Conservation (phyloP, 345 rosid species). For the Ceriops decandra region DNA sequence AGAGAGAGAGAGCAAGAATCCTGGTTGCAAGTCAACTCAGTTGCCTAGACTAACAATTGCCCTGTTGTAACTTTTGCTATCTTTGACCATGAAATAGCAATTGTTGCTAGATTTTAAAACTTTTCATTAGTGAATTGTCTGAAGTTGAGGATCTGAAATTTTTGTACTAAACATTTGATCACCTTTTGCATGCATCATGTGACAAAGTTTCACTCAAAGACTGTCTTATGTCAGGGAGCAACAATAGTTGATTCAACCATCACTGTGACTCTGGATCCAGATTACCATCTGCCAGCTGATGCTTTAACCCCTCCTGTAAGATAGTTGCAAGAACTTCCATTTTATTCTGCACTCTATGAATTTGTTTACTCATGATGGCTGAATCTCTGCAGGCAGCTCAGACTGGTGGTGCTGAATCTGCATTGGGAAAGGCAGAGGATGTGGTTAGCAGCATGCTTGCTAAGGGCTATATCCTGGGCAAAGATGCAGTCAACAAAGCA, state of each 20-base stretch:
- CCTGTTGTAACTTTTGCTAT: too few relatives aligned
- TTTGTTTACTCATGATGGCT: constrained; percentile 10
- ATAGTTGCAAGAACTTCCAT: constrained; percentile 9
- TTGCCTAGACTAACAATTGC: too few relatives aligned
- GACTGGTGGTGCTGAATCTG: constrained; percentile 59
- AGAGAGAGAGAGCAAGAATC: too few relatives aligned
- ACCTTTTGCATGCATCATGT: not conserved
- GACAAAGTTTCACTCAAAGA: not conserved
- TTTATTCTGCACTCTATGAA: not conserved
- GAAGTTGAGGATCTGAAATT: too few relatives aligned
- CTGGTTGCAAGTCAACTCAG: too few relatives aligned
- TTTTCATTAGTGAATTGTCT: too few relatives aligned
- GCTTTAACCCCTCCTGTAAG: constrained; percentile 62
- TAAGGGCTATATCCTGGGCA: constrained; percentile 81
- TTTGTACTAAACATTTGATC: too few relatives aligned
- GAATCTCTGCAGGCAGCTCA: constrained; percentile 40
- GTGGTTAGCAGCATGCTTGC: constrained; percentile 90
- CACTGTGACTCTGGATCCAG: constrained; percentile 58
- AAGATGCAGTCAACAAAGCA: constrained; percentile 85
- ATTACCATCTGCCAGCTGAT: constrained; percentile 74
- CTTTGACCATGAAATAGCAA: too few relatives aligned
- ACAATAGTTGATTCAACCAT: constrained; percentile 84
- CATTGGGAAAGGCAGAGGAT: constrained; percentile 81
- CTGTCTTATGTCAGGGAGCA: constrained; percentile 63
- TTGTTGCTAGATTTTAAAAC: too few relatives aligned